Evolutionary conservation across 768 basidiomycete genomes (phyloP).

Genomic region (Rubroboletus satanas): DNA sequence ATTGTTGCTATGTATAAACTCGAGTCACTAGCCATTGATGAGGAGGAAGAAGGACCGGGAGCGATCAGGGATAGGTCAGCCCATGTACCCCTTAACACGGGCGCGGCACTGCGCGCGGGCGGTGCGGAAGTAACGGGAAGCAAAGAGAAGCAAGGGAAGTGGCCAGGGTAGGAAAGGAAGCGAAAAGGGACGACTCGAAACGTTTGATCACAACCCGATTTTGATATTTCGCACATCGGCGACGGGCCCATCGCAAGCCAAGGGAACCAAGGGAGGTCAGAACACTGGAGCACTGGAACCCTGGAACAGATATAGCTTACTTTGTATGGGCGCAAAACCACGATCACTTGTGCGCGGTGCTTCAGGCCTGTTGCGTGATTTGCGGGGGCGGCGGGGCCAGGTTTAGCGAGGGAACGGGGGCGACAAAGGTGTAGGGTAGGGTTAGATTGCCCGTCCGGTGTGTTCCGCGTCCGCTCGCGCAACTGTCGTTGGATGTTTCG

Average conservation of each 20-base stretch:
- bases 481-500: not conserved
- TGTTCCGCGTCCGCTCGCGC: not conserved
- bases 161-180: not conserved
- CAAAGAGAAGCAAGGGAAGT: too few relatives aligned
- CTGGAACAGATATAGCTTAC: not conserved
- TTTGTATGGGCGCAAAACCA: not conserved
- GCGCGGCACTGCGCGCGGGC: not conserved
- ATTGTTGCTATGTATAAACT: not conserved
- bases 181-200: not conserved
- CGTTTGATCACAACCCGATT: not conserved
- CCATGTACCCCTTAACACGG: not conserved
- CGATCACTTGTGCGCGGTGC: not conserved
- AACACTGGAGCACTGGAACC: not conserved
- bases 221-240: not conserved
- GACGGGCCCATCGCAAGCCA: not conserved
- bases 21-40: not conserved
- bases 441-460: not conserved
- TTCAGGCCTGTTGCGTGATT: not conserved
- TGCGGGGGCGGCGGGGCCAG: not conserved
- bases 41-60: not conserved
- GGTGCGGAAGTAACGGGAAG: not conserved
- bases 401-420: not conserved
- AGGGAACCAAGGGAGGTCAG: not conserved
- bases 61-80: not conserved
- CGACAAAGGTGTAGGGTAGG: not conserved